Conservation (phyloP, 805 yeast genomes). For the Metschnikowia reukaufii region DNA sequence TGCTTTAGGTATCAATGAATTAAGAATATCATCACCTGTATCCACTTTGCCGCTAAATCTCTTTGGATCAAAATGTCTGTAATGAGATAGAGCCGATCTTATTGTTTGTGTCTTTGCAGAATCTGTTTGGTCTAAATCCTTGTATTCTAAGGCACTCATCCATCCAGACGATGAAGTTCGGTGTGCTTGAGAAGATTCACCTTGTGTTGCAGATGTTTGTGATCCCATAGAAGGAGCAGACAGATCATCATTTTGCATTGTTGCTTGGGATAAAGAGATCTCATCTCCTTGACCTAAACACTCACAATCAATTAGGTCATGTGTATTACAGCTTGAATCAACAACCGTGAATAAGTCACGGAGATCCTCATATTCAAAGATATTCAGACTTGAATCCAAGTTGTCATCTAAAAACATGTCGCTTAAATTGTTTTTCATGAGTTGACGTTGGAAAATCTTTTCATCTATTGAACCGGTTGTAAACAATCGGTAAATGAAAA, state of each 20-base stretch:
- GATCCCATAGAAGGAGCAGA: neutral
- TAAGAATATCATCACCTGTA: slow-evolving; percentile 17
- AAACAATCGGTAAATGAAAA: slow-evolving; percentile 75
- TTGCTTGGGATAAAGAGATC: slow-evolving; percentile 8
- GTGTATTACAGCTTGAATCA: slow-evolving; percentile 64
- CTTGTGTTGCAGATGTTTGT: neutral
- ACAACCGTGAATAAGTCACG: slow-evolving; percentile 69
- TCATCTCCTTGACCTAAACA: slow-evolving; percentile 56
- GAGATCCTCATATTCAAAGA: slow-evolving; percentile 68
- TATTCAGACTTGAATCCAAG: slow-evolving; percentile 51
- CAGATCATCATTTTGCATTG: neutral
- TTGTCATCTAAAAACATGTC: slow-evolving; percentile 57
- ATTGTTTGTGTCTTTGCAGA: slow-evolving; percentile 43
- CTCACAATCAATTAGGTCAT: slow-evolving; percentile 67
- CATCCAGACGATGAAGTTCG: slow-evolving; percentile 31
- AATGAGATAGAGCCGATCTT: slow-evolving; percentile 59
- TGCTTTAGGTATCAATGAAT: slow-evolving; percentile 11
- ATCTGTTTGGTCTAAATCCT: slow-evolving; percentile 26
- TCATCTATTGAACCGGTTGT: slow-evolving; percentile 93
- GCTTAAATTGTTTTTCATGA: slow-evolving; percentile 78
- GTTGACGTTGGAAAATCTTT: slow-evolving; percentile 87
- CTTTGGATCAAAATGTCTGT: slow-evolving; percentile 60
- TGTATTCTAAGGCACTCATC: slow-evolving; percentile 56
- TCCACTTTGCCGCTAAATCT: slow-evolving; percentile 2
- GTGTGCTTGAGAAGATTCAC: slow-evolving; percentile 3